phyloP scores from a whole-genome alignment of 257 asterid species.

The Solanum habrochaites region DNA sequence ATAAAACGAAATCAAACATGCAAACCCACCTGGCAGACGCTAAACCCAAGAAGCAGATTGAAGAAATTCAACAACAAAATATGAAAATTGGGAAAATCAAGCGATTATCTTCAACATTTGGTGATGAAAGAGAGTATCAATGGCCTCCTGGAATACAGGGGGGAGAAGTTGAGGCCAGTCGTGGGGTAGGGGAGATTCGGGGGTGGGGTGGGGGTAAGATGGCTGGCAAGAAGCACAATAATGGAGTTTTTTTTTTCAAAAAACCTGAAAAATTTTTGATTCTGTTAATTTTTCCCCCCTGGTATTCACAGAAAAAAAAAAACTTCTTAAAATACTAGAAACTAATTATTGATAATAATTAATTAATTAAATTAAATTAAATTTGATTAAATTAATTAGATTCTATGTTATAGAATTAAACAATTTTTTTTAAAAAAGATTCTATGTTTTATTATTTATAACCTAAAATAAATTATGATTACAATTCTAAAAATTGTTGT shows the following conservation, averaged over 20 bases:
- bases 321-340: neutral
- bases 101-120: neutral
- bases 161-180: neutral
- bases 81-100: neutral
- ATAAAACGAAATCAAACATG: neutral
- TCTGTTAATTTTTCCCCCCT: neutral
- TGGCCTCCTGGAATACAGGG: neutral
- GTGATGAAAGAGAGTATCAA: neutral
- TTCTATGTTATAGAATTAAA: neutral
- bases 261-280: too few relatives aligned
- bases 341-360: neutral
- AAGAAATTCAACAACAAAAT: neutral
- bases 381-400: neutral
- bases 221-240: neutral
- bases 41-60: neutral
- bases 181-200: neutral
- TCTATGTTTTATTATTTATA: neutral
- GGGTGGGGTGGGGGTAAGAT: neutral
- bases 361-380: neutral
- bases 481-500: neutral
- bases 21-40: neutral
- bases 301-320: neutral
- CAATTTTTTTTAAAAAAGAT: neutral
- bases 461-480: neutral
- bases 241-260: too few relatives aligned